Conservation (phyloP, 257 asterid genomes). For the Verbena officinalis region DNA sequence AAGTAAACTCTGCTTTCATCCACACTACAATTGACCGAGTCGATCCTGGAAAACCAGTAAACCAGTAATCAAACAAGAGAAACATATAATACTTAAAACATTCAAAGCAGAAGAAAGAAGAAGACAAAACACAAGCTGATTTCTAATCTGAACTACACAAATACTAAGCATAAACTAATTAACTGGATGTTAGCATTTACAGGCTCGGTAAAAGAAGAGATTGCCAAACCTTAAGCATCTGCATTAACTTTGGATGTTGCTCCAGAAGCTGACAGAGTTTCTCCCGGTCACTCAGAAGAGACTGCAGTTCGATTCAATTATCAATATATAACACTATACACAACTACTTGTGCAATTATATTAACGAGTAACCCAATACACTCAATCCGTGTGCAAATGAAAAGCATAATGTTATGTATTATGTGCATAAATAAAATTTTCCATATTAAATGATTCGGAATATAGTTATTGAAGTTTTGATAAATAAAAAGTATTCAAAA, state of each 20-base stretch:
- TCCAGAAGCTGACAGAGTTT: conserved; percentile 93
- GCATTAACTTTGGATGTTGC: conserved; percentile 95
- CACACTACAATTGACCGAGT: conserved; percentile 25
- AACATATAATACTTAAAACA: neutral
- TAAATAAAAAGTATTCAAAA: too few relatives aligned
- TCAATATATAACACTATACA: neutral
- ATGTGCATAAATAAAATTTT: too few relatives aligned
- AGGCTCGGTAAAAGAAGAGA: neutral
- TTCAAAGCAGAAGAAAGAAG: neutral
- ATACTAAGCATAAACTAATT: neutral
- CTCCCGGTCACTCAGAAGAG: conserved; percentile 83
- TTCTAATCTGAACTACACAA: neutral
- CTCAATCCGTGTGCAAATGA: too few relatives aligned
- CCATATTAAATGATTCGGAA: too few relatives aligned
- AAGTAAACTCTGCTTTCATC: neutral
- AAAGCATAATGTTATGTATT: too few relatives aligned
- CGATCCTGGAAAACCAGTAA: conserved; percentile 31
- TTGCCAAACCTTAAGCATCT: conserved; percentile 64
- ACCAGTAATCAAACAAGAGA: conserved; percentile 2
- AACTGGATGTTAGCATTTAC: neutral
- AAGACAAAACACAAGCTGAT: neutral
- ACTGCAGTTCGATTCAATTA: conserved; percentile 30
- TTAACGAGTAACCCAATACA: too few relatives aligned
- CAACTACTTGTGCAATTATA: neutral
- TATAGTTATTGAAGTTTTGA: too few relatives aligned